These are phyloP conservation scores for Digitaria exilis DNA, from an alignment of 202 grass and related monocot genomes.

Conservation along the genomic window DNA sequence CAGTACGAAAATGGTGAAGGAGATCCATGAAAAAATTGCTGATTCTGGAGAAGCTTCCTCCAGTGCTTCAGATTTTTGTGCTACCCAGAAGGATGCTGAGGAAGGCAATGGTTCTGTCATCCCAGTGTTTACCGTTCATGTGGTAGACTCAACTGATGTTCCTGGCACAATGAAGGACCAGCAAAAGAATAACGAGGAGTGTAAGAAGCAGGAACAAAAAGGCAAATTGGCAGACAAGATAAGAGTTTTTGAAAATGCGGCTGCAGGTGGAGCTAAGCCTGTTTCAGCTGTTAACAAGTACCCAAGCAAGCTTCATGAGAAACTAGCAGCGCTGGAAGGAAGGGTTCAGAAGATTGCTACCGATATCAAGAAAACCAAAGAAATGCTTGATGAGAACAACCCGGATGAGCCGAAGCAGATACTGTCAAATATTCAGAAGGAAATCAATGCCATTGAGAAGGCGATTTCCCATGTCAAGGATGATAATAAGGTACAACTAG, in stretches of 20 bases:
- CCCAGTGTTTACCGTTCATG: slow-evolving; percentile 71
- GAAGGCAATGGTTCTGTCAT: slow-evolving; percentile 41
- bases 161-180: slow-evolving; percentile 24
- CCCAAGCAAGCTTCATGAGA: slow-evolving; percentile 90
- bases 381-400: slow-evolving; percentile 82
- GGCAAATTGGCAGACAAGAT: slow-evolving; percentile 65
- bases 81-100: slow-evolving; percentile 24
- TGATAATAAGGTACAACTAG: slow-evolving; percentile 47
- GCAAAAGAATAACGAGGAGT: slow-evolving; percentile 22
- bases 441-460: slow-evolving; percentile 86
- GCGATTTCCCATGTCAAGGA: slow-evolving; percentile 73
- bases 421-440: slow-evolving; percentile 89
- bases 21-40: not conserved
- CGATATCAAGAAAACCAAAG: slow-evolving; percentile 94
- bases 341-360: slow-evolving; percentile 97
- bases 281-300: slow-evolving; percentile 47
- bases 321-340: slow-evolving; percentile 77
- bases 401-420: slow-evolving; percentile 88
- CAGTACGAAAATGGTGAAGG: slow-evolving; percentile 12
- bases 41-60: slow-evolving; percentile 31
- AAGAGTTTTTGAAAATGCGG: slow-evolving; percentile 70
- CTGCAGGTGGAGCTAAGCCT: slow-evolving; percentile 33
- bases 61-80: not conserved
- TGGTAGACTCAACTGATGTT: slow-evolving; percentile 46
- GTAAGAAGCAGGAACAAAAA: slow-evolving; percentile 42